Percentiles rank a stretch among this genome's conserved stretches.
These are phyloP conservation scores for Umbellularia californica DNA, from an alignment of 164 flowering plant genomes.

Conservation along the genomic window DNA sequence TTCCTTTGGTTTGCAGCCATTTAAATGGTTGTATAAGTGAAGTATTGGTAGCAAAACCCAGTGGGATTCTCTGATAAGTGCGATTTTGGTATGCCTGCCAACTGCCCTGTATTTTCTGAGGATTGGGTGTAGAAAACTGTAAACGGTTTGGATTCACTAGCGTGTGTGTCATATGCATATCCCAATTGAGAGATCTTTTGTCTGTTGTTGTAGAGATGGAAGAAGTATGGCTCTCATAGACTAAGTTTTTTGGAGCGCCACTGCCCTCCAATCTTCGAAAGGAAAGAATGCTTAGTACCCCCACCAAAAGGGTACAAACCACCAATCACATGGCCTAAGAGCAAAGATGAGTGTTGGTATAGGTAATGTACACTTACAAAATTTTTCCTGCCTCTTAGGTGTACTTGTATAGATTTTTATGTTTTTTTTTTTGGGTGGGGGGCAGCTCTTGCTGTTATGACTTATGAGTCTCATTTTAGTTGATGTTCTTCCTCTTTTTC, in stretches of 20 bases:
- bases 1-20: too few species aligned
- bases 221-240: constrained; percentile 66
- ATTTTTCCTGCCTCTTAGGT: neutral
- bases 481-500: neutral
- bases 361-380: constrained; percentile 43
- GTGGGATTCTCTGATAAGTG: too few species aligned
- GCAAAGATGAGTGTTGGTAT: constrained; percentile 94
- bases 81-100: too few species aligned
- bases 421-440: too few species aligned
- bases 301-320: constrained; percentile 91
- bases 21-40: too few species aligned
- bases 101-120: too few species aligned
- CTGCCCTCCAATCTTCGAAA: constrained; percentile 85
- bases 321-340: constrained; percentile 94
- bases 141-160: neutral
- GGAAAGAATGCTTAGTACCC: constrained; percentile 88
- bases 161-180: neutral
- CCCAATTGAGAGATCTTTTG: neutral
- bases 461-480: too few species aligned
- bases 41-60: too few species aligned
- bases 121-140: neutral
- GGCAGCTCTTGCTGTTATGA: too few species aligned
- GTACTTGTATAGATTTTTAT: neutral
- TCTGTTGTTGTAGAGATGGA: constrained; percentile 64
- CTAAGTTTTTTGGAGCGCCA: constrained; percentile 94